Percentiles rank a stretch among this genome's conserved stretches.
Evolutionary conservation across 179 eudicot species (phyloP).

Genomic region (Vitellaria paradoxa): DNA sequence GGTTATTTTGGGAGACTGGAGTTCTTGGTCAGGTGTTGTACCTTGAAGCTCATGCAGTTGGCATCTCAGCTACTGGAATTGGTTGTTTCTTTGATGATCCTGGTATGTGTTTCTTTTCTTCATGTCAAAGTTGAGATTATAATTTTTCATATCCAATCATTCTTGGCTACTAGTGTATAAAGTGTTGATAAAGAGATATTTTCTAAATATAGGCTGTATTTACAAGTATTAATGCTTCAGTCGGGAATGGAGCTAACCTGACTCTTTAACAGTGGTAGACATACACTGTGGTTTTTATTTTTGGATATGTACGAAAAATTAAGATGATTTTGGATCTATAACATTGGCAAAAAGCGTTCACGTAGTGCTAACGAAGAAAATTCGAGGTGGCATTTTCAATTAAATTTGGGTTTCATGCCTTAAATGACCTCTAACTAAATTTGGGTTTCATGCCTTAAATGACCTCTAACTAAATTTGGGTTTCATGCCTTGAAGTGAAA

Average conservation of each 20-base stretch:
- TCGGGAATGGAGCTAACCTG: neutral
- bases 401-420: neutral
- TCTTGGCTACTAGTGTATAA: neutral
- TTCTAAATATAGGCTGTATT: neutral
- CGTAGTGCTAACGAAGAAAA: neutral
- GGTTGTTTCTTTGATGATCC: constrained; percentile 97
- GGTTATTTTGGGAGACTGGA: constrained; percentile 92
- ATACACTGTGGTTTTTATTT: neutral
- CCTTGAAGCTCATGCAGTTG: constrained; percentile 90
- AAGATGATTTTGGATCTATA: neutral
- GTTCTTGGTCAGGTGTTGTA: constrained; percentile 90
- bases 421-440: neutral
- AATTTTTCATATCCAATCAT: neutral
- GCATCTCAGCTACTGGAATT: constrained; percentile 92
- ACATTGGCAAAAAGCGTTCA: neutral
- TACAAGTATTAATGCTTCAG: neutral
- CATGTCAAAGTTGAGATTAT: neutral
- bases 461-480: too few relatives aligned
- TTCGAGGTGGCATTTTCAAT: neutral
- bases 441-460: neutral
- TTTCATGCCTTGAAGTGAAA: neutral
- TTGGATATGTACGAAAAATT: neutral
- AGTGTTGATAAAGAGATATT: too few relatives aligned
- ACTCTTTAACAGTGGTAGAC: neutral
- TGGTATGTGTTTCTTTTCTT: constrained; percentile 40